Conservation (phyloP, 2,329 filamentous ascomycete species). For the Gnomoniopsis sp. region DNA sequence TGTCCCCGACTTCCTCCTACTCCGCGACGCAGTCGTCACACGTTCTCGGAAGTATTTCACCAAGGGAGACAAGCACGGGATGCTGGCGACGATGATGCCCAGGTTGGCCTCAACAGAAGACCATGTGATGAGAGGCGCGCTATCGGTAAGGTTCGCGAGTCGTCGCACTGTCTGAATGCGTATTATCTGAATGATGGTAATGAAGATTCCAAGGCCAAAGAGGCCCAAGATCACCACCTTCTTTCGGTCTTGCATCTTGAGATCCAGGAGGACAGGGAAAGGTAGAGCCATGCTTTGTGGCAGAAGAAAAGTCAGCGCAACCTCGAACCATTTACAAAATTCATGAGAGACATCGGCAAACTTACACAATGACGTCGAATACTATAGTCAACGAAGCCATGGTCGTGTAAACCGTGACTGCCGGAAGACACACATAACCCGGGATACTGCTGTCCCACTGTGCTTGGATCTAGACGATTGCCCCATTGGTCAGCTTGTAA, state of each 20-base stretch:
- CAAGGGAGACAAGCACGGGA: conserved; percentile 35
- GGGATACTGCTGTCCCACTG: conserved; percentile 39
- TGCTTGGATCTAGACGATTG: neutral
- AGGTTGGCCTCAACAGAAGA: conserved; percentile 8
- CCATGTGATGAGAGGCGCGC: conserved; percentile 29
- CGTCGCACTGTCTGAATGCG: conserved; percentile 46
- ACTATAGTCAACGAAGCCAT: conserved; percentile 38
- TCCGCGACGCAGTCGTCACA: neutral
- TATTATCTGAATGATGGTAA: conserved; percentile 47
- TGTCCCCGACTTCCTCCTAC: neutral
- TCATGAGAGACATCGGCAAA: no score
- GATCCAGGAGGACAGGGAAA: conserved; percentile 33
- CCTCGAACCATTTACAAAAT: no score
- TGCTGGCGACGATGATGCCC: conserved; percentile 8
- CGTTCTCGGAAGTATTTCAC: conserved; percentile 30
- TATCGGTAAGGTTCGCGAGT: conserved; percentile 42
- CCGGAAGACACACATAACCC: conserved; percentile 34
- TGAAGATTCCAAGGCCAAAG: conserved; percentile 46
- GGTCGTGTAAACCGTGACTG: conserved; percentile 40
- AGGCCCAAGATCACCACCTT: conserved; percentile 39
- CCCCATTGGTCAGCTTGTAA: neutral
- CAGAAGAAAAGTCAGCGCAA: neutral
- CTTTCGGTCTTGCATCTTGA: conserved; percentile 32
- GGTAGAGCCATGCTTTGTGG: conserved; percentile 35
- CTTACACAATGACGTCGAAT: conserved; percentile 38